Percentiles rank a stretch among this genome's conserved stretches.
Conservation (phyloP, 2,329 filamentous ascomycete genomes). For the Nemania sp. region DNA sequence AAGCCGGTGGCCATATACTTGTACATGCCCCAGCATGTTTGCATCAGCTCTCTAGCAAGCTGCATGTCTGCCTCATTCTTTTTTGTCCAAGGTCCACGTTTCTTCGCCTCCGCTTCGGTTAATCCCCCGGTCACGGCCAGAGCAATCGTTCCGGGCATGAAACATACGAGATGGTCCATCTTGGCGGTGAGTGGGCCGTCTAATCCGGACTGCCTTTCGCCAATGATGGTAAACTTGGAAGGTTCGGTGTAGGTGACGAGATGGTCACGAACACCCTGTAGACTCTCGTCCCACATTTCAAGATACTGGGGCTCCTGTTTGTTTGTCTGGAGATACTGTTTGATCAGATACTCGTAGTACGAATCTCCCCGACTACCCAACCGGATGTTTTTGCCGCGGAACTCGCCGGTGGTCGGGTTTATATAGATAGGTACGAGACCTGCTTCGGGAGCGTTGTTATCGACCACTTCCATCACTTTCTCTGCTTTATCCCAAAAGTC, state of each 20-base stretch:
- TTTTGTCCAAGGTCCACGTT: slow-evolving; percentile 71
- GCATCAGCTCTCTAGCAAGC: slow-evolving; percentile 86
- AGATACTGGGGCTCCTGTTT: slow-evolving; percentile 82
- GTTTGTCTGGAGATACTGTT: slow-evolving; percentile 94
- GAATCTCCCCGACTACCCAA: slow-evolving; percentile 93
- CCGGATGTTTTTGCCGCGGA: slow-evolving; percentile 83
- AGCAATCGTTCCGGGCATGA: slow-evolving; percentile 94
- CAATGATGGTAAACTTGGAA: slow-evolving; percentile 83
- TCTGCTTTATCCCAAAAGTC: slow-evolving; percentile 92
- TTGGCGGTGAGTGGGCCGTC: slow-evolving; percentile 71
- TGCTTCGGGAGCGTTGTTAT: slow-evolving; percentile 76
- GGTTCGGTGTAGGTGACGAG: slow-evolving; percentile 85
- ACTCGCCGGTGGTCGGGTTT: slow-evolving; percentile 75
- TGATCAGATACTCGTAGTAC: slow-evolving; percentile 98
- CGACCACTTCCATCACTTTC: slow-evolving; percentile 87
- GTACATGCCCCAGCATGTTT: slow-evolving; percentile 99
- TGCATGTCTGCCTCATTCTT: slow-evolving; percentile 85
- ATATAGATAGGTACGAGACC: slow-evolving; percentile 93
- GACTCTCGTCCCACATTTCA: slow-evolving; percentile 89
- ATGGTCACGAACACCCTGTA: slow-evolving; percentile 86
- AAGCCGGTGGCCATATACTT: slow-evolving; percentile 85
- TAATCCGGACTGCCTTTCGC: slow-evolving; percentile 79
- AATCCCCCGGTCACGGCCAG: slow-evolving; percentile 81
- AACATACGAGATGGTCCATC: slow-evolving; percentile 98
- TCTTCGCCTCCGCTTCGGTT: slow-evolving; percentile 73